These are phyloP conservation scores for Blastocystis sp. DNA, from an alignment of 352 stramenopile genomes.

Conservation along the genomic window DNA sequence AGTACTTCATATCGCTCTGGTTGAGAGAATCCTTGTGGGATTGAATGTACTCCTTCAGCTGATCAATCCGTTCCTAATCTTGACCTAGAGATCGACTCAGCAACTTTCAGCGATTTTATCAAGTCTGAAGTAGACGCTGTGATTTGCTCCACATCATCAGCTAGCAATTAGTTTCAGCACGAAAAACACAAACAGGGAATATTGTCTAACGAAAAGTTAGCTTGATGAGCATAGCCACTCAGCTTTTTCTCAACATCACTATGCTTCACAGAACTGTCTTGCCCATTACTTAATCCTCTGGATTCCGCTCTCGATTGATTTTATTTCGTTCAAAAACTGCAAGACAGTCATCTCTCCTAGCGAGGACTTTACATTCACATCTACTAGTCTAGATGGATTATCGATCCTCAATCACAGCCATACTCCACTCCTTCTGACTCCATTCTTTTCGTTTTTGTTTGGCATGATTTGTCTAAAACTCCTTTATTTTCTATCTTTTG, in stretches of 20 bases:
- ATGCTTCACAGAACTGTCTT: neutral
- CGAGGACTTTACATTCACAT: neutral
- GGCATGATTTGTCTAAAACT: neutral
- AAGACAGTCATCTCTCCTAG: constrained; percentile 14
- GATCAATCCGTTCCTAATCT: constrained; percentile 5
- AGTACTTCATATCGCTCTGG: constrained; percentile 18
- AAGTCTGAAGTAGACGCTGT: constrained; percentile 23
- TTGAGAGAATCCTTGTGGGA: constrained; percentile 9
- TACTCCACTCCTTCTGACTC: neutral
- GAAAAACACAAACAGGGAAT: neutral
- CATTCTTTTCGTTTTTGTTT: neutral
- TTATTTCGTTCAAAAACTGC: constrained; percentile 26
- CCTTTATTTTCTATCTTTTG: neutral
- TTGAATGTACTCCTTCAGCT: neutral
- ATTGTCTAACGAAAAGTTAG: constrained; percentile 51
- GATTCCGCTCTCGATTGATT: constrained; percentile 17
- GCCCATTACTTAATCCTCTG: neutral
- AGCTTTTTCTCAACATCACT: constrained; percentile 53
- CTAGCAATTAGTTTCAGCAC: neutral
- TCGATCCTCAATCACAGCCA: no score
- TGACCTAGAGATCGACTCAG: neutral
- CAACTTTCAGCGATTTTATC: constrained; percentile 16
- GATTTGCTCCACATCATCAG: constrained; percentile 48
- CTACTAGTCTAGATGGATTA: neutral
- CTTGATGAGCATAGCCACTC: constrained; percentile 43